Evolutionary conservation across 306 rosid genomes (phyloP), one percentile per base, ranked within the genome.

Genomic region (Vigna trinervia): DNA sequence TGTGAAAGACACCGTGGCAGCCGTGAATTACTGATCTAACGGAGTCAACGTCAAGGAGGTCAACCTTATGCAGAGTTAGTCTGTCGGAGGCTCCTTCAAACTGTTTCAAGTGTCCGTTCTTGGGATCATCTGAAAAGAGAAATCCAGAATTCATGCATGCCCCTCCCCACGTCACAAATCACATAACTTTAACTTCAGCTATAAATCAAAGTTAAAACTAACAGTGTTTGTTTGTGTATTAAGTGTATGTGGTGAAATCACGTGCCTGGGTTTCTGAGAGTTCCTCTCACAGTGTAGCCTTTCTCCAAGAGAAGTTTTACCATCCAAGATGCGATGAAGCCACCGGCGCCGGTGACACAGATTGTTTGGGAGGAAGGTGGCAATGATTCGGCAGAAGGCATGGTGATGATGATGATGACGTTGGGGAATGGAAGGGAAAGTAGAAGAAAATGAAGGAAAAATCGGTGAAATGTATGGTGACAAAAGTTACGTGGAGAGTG

Each of bases 341-440:
- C 98, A 0, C 96, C 97, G 22, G 98, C 98, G 17, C 98, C 98
- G 53, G 98, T 91, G 39, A 94, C 97, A 32, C 97, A 94, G 1
- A 94, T 86, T 47, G 86, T 91, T 81, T 89, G 75, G 17, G 83
- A 59, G 1, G 84, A 39, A 17, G 12, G 65, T 41, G 26, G 28
- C 15, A 19, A 28, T 60, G 63, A 58, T 4, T 12, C 41, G 0
- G 74, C 51, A 14, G 89, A 74, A 89, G 89, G 88, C 98, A 91
- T 94, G 43, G 69, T 19, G 9, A 7, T 12, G 48, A 2, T 11
- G 50, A 2, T 8, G 12, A 1, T 2, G 38, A 5, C 7, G 41
- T 41, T 51, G 1, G 4, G 4, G 4, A 13, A 1, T 8, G 8
- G 46, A 15, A 30, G 34, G 38, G 3, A 51, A 19, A 51, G 17